phyloP scores from a whole-genome alignment of 1,284 basidiomycete species.

The Pseudozyma sp. region DNA sequence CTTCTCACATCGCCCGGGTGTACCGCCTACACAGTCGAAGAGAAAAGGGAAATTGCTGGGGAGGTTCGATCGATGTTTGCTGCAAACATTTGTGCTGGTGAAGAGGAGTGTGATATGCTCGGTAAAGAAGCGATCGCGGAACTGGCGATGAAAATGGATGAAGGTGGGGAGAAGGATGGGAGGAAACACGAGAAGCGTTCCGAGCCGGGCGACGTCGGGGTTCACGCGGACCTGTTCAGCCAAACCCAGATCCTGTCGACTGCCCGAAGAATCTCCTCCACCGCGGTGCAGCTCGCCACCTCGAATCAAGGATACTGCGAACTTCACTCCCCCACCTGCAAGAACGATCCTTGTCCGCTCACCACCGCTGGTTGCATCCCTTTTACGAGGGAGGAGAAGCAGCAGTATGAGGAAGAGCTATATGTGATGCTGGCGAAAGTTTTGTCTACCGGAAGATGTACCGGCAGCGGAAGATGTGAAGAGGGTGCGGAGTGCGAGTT shows the following conservation, averaged over 20 bases:
- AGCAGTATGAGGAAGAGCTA: neutral
- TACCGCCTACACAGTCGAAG: neutral
- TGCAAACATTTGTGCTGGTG: conserved; percentile 11
- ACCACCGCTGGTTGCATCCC: neutral
- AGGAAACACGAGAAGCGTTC: neutral
- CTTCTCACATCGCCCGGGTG: conserved; percentile 7
- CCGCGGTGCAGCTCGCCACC: neutral
- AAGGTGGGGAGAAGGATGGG: neutral
- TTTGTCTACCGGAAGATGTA: neutral
- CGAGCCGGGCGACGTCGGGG: neutral
- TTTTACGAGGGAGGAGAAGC: neutral
- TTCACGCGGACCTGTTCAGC: neutral
- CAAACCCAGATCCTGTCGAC: no score
- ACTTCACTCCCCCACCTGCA: neutral
- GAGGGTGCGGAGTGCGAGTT: neutral
- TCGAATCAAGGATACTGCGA: neutral
- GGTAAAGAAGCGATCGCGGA: neutral
- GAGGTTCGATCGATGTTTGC: conserved; percentile 3
- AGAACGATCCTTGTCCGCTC: neutral
- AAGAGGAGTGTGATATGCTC: conserved; percentile 2
- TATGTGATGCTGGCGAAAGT: neutral
- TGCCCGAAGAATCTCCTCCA: neutral
- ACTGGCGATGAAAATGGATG: no score
- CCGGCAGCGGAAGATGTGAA: neutral
- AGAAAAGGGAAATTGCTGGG: conserved; percentile 2